Evolutionary conservation across 2,329 filamentous ascomycete species (phyloP), one percentile per base, ranked within the genome.

Genomic region (Penicillium sp.): DNA sequence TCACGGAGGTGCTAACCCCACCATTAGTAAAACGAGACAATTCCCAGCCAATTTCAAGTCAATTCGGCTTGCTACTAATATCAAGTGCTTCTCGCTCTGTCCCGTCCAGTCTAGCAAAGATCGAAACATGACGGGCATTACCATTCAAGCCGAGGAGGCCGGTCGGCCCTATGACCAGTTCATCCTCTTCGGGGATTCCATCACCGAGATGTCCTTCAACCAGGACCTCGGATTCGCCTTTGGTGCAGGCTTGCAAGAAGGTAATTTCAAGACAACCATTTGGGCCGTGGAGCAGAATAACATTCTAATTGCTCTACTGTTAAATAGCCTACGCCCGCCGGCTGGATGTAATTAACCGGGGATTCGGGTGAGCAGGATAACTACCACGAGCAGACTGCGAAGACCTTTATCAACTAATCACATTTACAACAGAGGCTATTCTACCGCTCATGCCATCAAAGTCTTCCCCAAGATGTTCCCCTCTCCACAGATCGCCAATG

Each of bases 151-250:
- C 20, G 51, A 53, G 28, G 53, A 62, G 59, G 45, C 61, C 14
- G 71, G 63, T 63, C 62, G 69, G 59, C 79, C 84, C 1, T 90
- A 90, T 69, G 87, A 89, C 51, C 90, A 93, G 71, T 82, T 93
- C 67, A 81, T 98, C 63, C 86, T 98, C 25, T 90, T 98, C 63
- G 94, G 94, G 56, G 95, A 98, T 78, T 96, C 91, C 35, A 88
- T 98, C 62, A 88, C 94, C 51, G 88, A 98, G 71, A 81, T 83
- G 43, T 84, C 87, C 1, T 84, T 84, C 63, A 81, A 83, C 38
- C 80, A 87, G 51, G 76, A 83, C 11, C 79, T 85, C 58, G 91
- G 89, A 15, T 94, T 93, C 75, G 90, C 84, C 0, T 90, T 96
- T 68, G 86, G 88, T 59, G 85, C 89, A 22, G 87, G 85, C 15